Evolutionary conservation across 2,329 filamentous ascomycete species (phyloP), one percentile per base, ranked within the genome.

Genomic region (Pleomassaria siparia): DNA sequence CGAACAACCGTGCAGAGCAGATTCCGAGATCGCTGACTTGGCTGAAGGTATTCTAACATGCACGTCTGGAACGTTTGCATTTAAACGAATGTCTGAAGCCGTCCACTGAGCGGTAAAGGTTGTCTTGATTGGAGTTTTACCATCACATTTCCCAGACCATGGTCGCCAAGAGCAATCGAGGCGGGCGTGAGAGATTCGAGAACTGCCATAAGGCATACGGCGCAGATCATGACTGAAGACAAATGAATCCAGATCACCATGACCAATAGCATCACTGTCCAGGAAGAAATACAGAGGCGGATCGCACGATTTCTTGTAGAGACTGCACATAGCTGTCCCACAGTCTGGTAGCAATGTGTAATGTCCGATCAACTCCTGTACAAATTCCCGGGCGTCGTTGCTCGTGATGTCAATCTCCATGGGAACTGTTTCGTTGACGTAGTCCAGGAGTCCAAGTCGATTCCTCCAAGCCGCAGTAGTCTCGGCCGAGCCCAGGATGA

Each of bases 311-410:
- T 68, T 75, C 55, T 75, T 77, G 62, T 85, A 84, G 18, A 86
- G 62, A 44, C 77, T 76, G 13, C 75, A 72, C 18, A 68, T 74
- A 0, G 83, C 77, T 3, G 79, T 84, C 4, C 82, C 83, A 55
- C 84, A 87, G 5, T 79, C 65, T 10, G 74, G 76, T 1, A 82
- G 66, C 9, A 77, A 67, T 6, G 70, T 54, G 54, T 84, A 87
- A 0, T 59, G 59, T 2, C 84, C 84, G 2, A 60, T 62, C 10
- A 85, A 60, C 43, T 77, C 66, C 3, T 3, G 28, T 20, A 12
- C 47, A 32, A 1, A 39, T 18, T 69, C n/a, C n/a, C n/a, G 69
- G 7, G 72, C 59, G 13, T 12, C 69, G 55, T 2, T 46, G 16
- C 39, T 43, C 26, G 22, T 18, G 12, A 44, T n/a, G 9, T 64